Evolutionary conservation across 1,284 basidiomycete genomes (phyloP), one percentile per base, ranked within the genome.

Genomic region (Austroboletus novae-zelandiae): DNA sequence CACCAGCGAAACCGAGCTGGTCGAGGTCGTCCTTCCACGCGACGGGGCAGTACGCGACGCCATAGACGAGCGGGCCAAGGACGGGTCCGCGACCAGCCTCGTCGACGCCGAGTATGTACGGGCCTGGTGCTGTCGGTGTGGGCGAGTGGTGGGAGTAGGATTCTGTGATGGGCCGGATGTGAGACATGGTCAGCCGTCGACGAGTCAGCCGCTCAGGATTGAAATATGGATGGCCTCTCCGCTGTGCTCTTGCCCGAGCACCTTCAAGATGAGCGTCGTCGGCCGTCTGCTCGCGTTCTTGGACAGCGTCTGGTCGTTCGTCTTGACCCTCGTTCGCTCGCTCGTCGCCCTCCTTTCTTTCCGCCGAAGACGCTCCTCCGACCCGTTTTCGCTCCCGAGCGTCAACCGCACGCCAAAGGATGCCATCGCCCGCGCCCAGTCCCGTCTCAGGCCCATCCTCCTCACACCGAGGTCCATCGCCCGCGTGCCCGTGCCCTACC

Each of bases 21-120:
- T 92, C 85, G 44, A 99, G 71, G 13, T 82, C 71, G 9, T 87
- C 81, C 59, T 86, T 79, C 71, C 91, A 98, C 10, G 84, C 74
- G 5, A 80, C 73, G 0, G 93, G 91, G 61, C 95, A 98, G 68
- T 94, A 98, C 1, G 96, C 94, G 23, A 96, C 83, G 2, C 91
- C 96, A 63, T 99, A 99, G 0, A 99, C 96, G 57, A 98, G 81
- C 0, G 96, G 96, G 45, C 94, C 94, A 0, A 98, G 75, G 1
- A 94, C 94, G 13, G 95, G 96, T 0, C 97, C 96, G 52, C 96
- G 79, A 1, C 96, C 96, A 0, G 96, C 96, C 69, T 99, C 96
- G 69, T 99, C 96, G 8, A 99, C 94, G 34, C 96, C 96, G 50
- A 99, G 84, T 45, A 97, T 88, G 70, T 84, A 90, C n/a, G 82